These are phyloP conservation scores for Aspergillus persii DNA, from an alignment of 2,329 filamentous ascomycete genomes.

Conservation along the genomic window DNA sequence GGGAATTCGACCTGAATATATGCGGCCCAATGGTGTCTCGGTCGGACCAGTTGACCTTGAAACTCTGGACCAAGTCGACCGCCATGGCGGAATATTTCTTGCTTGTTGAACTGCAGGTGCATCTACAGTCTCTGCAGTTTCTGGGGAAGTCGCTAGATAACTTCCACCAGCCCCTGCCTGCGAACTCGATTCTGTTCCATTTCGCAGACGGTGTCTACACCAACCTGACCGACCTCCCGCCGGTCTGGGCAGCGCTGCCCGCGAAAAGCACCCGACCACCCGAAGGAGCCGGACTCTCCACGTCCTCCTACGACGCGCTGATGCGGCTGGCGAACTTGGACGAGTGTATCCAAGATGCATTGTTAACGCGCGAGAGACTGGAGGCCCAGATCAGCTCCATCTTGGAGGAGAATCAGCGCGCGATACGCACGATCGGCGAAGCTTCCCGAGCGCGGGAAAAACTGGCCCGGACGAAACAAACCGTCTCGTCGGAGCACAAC, in stretches of 20 bases:
- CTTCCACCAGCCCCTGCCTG: conserved; percentile 70
- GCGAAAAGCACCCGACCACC: conserved; percentile 36
- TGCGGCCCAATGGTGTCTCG: conserved; percentile 65
- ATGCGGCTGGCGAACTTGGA: conserved; percentile 88
- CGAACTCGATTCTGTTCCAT: conserved; percentile 82
- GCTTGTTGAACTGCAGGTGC: conserved; percentile 69
- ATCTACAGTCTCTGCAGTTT: conserved; percentile 72
- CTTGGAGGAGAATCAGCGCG: conserved; percentile 36
- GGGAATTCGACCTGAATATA: conserved; percentile 71
- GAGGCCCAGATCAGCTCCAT: conserved; percentile 71
- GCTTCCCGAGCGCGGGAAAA: conserved; percentile 42
- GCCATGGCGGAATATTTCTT: conserved; percentile 57
- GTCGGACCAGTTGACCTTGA: conserved; percentile 62
- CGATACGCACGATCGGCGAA: conserved; percentile 30
- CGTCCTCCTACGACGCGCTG: conserved; percentile 81
- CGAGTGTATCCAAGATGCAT: conserved; percentile 84
- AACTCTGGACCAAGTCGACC: conserved; percentile 68
- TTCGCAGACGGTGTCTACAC: conserved; percentile 85
- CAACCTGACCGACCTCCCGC: conserved; percentile 64
- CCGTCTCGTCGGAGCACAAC: conserved; percentile 63
- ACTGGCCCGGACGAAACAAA: conserved; percentile 43
- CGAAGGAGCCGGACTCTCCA: conserved; percentile 54
- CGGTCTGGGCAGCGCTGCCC: conserved; percentile 31
- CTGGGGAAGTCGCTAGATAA: conserved; percentile 64
- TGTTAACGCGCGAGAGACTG: conserved; percentile 71